These are phyloP conservation scores for Speleostelium caveatum DNA, from an alignment of 78 protist species.

Conservation along the genomic window DNA sequence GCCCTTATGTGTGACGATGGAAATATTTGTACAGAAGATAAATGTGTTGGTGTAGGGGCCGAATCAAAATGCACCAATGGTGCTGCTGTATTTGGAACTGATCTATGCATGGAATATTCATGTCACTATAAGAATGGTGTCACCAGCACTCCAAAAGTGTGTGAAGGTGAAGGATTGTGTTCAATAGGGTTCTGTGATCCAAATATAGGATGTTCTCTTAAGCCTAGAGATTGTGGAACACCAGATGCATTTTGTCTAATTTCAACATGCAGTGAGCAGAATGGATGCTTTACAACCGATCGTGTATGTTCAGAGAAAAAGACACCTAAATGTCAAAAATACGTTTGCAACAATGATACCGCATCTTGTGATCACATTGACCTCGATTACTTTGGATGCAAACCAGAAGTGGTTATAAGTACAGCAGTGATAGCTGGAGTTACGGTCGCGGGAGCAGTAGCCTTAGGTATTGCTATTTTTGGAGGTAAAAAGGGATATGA, in stretches of 20 bases:
- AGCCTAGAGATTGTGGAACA: background rate
- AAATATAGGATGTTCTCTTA: conserved; percentile 10
- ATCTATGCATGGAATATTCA: conserved; percentile 22
- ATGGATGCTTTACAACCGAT: conserved; percentile 19
- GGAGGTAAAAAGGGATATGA: conserved; percentile 67
- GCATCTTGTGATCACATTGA: conserved; percentile 6
- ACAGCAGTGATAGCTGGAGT: conserved; percentile 28
- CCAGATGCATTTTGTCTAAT: conserved; percentile 16
- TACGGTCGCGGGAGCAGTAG: conserved; percentile 33
- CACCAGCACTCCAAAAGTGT: background rate
- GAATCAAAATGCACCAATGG: background rate
- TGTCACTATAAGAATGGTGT: conserved; percentile 32
- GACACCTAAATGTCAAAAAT: conserved; percentile 26
- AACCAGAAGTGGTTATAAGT: no score
- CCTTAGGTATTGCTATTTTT: conserved; percentile 31
- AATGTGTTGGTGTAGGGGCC: conserved; percentile 10
- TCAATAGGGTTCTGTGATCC: background rate
- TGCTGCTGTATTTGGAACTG: background rate
- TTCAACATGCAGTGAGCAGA: background rate
- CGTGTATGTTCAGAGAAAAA: conserved; percentile 5
- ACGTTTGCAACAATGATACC: conserved; percentile 22
- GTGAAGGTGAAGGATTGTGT: conserved; percentile 16
- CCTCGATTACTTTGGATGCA: conserved; percentile 27
- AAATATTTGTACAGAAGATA: conserved; percentile 37
- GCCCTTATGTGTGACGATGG: conserved; percentile 41